These are phyloP conservation scores for Mallotus nudiflorus DNA, from an alignment of 345 rosid genomes.

Conservation along the genomic window DNA sequence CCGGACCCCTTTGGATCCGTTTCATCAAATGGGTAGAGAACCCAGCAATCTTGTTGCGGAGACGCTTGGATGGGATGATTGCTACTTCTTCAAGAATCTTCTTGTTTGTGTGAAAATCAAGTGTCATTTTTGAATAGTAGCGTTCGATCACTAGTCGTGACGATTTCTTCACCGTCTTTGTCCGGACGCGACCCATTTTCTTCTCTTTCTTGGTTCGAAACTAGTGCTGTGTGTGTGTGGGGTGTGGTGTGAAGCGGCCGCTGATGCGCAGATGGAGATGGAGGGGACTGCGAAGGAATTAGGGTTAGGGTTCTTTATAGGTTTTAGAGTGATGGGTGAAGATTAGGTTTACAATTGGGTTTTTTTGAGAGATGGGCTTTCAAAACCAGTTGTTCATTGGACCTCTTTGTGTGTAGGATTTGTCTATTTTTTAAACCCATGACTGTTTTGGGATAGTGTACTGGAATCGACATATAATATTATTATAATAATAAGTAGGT, in stretches of 20 bases:
- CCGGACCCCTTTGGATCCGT: constrained; percentile 31
- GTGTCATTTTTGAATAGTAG: constrained; percentile 26
- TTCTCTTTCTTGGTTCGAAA: no score
- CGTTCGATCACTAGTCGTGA: constrained; percentile 31
- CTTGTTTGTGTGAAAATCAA: constrained; percentile 28
- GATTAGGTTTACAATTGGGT: no score
- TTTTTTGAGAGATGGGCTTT: no score
- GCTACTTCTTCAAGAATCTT: constrained; percentile 28
- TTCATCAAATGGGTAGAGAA: constrained; percentile 34
- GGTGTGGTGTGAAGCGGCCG: background rate
- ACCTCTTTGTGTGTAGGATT: no score
- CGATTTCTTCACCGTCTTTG: constrained; percentile 29
- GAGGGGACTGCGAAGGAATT: no score
- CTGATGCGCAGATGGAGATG: background rate
- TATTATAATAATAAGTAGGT: no score
- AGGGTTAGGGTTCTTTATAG: no score
- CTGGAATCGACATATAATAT: no score
- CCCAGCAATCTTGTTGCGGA: constrained; percentile 31
- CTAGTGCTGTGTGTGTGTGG: constrained; percentile 8
- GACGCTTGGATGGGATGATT: constrained; percentile 29
- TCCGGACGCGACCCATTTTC: constrained; percentile 26
- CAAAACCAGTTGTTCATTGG: no score
- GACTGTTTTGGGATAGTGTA: no score
- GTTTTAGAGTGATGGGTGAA: no score
- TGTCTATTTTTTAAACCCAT: no score